phyloP scores from a whole-genome alignment of 2,329 filamentous ascomycete species.

The Fusarium abutilonis region DNA sequence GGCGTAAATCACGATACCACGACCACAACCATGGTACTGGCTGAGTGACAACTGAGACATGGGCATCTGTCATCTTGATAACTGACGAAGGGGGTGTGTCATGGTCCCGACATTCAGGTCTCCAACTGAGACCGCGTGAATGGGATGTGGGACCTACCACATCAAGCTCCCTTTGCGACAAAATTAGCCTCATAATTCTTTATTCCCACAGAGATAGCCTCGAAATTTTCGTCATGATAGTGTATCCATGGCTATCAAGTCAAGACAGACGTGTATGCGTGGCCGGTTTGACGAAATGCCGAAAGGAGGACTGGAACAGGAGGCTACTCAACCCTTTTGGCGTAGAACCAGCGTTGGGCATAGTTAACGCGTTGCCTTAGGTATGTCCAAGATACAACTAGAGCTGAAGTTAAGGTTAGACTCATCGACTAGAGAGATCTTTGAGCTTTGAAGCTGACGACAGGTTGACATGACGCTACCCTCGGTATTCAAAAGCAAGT shows the following conservation, averaged over 20 bases:
- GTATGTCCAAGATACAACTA: conserved; percentile 16
- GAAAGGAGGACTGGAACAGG: neutral
- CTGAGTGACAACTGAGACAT: conserved; percentile 35
- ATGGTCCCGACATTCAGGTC: conserved; percentile 35
- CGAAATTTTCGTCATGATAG: conserved; percentile 4
- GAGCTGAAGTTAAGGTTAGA: conserved; percentile 22
- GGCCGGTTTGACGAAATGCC: neutral
- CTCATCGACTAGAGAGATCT: conserved; percentile 3
- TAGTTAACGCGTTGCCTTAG: conserved; percentile 1
- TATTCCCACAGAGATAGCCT: conserved; percentile 1
- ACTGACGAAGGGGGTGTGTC: conserved; percentile 27
- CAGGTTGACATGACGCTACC: conserved; percentile 5
- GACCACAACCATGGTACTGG: conserved; percentile 33
- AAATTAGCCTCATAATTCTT: conserved; percentile 19
- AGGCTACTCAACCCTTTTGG: conserved; percentile 26
- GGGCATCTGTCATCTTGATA: conserved; percentile 20
- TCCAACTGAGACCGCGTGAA: conserved; percentile 28
- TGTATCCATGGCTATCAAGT: neutral
- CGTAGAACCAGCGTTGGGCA: neutral
- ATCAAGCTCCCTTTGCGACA: conserved; percentile 23
- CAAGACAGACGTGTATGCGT: conserved; percentile 13
- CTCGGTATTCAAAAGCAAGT: neutral
- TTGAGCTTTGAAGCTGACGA: conserved; percentile 5
- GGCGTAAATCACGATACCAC: too few species aligned
- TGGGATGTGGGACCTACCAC: conserved; percentile 7